A percentile compares a stretch with the other conserved stretches of the same genome.
These are phyloP conservation scores for Chaetomium sp. DNA, from an alignment of 2,329 filamentous ascomycete species.

Conservation along the genomic window DNA sequence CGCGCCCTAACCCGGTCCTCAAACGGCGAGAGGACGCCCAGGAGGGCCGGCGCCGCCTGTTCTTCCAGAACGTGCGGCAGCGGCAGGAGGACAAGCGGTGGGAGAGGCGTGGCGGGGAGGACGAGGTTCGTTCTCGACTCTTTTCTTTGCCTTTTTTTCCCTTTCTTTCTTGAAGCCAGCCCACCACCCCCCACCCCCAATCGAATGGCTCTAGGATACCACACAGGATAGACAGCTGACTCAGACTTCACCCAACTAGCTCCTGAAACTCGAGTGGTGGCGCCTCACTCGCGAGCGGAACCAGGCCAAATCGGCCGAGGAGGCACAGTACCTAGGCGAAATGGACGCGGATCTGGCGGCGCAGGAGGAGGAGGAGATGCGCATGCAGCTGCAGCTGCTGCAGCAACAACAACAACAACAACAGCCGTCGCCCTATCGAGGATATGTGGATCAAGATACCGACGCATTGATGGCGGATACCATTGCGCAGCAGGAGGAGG, in stretches of 20 bases:
- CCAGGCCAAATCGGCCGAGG: constrained; percentile 41
- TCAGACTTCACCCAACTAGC: constrained; percentile 34
- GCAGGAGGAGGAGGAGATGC: constrained; percentile 31
- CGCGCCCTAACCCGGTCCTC: constrained; percentile 58
- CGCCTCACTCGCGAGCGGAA: constrained; percentile 44
- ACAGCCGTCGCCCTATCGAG: constrained; percentile 10
- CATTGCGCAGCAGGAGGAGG: constrained; percentile 54
- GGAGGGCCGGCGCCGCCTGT: constrained; percentile 66
- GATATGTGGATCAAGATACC: constrained; percentile 33
- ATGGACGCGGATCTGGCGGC: constrained; percentile 43
- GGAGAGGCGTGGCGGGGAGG: constrained; percentile 64
- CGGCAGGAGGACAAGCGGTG: constrained; percentile 62
- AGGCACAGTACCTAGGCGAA: not conserved
- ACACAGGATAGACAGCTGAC: too few species aligned
- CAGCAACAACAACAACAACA: constrained; percentile 9
- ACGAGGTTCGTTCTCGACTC: constrained; percentile 48
- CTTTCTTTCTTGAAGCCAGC: not conserved
- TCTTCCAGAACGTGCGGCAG: constrained; percentile 67
- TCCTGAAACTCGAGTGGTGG: constrained; percentile 48
- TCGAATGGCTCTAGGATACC: too few species aligned
- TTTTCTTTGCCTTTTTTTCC: not conserved
- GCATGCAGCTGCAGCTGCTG: constrained; percentile 32
- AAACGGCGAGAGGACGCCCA: constrained; percentile 63
- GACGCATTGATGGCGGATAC: constrained; percentile 59
- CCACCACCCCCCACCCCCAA: too few species aligned